Evolutionary conservation across 176 grass and related monocot species (phyloP), one percentile per base, ranked within the genome.

Genomic region (Echinochloa phyllopogon): DNA sequence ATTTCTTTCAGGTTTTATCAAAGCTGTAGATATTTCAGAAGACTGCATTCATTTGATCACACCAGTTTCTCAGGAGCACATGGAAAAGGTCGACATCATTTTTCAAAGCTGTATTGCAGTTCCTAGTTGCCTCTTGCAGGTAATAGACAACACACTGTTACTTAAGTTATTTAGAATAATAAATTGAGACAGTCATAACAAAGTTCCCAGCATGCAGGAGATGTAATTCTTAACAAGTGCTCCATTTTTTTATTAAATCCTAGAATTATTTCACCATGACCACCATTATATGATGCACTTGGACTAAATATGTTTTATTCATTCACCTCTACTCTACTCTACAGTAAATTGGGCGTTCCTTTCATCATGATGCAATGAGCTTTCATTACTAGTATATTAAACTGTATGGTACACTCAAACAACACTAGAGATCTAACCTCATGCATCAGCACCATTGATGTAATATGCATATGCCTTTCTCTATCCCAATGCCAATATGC

Each of bases 11-110:
- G 85, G 89, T 66, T 87, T 91, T 1, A 12, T 91, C 69, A 91
- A 79, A 69, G 89, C 85, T 16, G 9, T 91, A 48, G 69, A 91
- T 61, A 40, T 75, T 91, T 58, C 69, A 21, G 49, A 63, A 57
- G 80, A 69, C 76, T 49, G 7, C 50, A 84, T 87, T 84, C 53
- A 76, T 87, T 65, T 91, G 62, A 87, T 91, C 38, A 80, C 89
- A 57, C 81, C 85, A 70, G 24, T 84, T 91, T 68, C 75, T 87
- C 18, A 29, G 42, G 38, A 52, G 40, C 76, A 69, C 61, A 24
- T 91, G 62, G 76, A 83, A 84, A 80, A 63, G 25, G 51, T 76
- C 0, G 61, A 91, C 60, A 61, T 76, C 52, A 33, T 87, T 81
- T 79, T 91, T 42, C 52, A 12, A 60, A 87, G 89, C 74, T 64